Percentiles rank a stretch among this genome's conserved stretches.
phyloP scores from a whole-genome alignment of 768 basidiomycete genomes.

The Artomyces pyxidatus region DNA sequence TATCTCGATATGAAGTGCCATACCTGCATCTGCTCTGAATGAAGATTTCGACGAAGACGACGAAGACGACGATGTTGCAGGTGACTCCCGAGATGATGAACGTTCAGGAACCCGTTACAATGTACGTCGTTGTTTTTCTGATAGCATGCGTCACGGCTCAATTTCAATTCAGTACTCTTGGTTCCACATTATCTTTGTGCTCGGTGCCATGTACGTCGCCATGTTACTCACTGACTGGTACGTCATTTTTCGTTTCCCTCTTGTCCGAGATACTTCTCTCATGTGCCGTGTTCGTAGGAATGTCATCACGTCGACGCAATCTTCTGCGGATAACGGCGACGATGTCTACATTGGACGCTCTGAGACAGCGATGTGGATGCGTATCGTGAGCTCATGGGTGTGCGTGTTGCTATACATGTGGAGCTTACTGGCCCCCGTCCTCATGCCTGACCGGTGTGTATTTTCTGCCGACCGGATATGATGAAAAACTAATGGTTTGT shows the following conservation, averaged over 20 bases:
- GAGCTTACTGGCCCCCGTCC: constrained; percentile 81
- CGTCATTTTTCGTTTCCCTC: constrained; percentile 24
- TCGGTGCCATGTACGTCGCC: constrained; percentile 96
- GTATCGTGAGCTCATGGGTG: constrained; percentile 92
- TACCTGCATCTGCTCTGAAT: constrained; percentile 84
- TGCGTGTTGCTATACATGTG: constrained; percentile 81
- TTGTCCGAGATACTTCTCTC: not conserved
- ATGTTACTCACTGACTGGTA: constrained; percentile 97
- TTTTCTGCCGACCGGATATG: too few relatives aligned
- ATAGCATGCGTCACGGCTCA: constrained; percentile 6
- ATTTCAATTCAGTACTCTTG: constrained; percentile 72
- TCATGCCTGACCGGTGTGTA: constrained; percentile 84
- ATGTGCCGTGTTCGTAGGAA: constrained; percentile 67
- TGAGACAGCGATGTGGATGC: constrained; percentile 99
- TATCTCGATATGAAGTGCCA: constrained; percentile 45
- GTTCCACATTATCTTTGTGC: constrained; percentile 97
- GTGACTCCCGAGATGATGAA: constrained; percentile 86
- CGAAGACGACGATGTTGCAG: constrained; percentile 65
- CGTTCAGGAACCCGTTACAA: constrained; percentile 91
- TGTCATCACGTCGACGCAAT: constrained; percentile 44
- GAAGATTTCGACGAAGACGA: constrained; percentile 66
- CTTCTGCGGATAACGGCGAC: constrained; percentile 43
- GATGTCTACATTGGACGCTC: constrained; percentile 92
- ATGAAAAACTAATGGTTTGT: too few relatives aligned
- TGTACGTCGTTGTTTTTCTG: constrained; percentile 35